Evolutionary conservation across 768 basidiomycete species (phyloP), one percentile per base, ranked within the genome.

Genomic region (Jaapia argillacea): DNA sequence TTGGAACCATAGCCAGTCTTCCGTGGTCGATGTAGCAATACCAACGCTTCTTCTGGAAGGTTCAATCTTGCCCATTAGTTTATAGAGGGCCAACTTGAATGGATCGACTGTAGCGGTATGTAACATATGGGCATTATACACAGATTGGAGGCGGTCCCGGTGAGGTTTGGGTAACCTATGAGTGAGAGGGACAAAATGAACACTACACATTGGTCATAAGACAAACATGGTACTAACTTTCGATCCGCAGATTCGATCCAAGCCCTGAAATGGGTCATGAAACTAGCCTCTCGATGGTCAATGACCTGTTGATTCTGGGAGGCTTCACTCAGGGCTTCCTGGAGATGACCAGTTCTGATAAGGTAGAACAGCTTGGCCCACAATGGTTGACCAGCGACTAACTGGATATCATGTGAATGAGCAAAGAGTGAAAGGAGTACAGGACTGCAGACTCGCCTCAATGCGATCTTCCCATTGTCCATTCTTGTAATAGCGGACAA

Each of bases 1-100:
- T 64, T 99, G 93, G 69, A 93, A 82, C 94, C 94, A 99, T 26
- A 97, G 68, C 94, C 94, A 99, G 61, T 99, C 96, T 58, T 97
- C 96, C 2, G 89, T 92, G 1, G 92, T 93, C 6, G 75, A 75
- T 0, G 92, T 97, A 4, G 97, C 90, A 31, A 81, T 77, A 4
- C 79, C 74, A 2, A 93, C 81, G 53, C 77, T 84, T 39, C 91
- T 74, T 44, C 86, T 71, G 4, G 75, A 63, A 1, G 90, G 79
- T 52, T 99, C 96, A 42, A 94, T 74, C 53, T 86, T 86, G 36
- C 91, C 94, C 71, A 97, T 85, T 26, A 99, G 68, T 60, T 96
- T 97, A 70, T 96, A 97, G 24, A 99, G 61, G 0, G 92, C 93
- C 43, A 93, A 79, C 58, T 97, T 98, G 74, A 92, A 98, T 0